Evolutionary conservation across 2,329 filamentous ascomycete species (phyloP).

Genomic region (Fusarium aywerte): DNA sequence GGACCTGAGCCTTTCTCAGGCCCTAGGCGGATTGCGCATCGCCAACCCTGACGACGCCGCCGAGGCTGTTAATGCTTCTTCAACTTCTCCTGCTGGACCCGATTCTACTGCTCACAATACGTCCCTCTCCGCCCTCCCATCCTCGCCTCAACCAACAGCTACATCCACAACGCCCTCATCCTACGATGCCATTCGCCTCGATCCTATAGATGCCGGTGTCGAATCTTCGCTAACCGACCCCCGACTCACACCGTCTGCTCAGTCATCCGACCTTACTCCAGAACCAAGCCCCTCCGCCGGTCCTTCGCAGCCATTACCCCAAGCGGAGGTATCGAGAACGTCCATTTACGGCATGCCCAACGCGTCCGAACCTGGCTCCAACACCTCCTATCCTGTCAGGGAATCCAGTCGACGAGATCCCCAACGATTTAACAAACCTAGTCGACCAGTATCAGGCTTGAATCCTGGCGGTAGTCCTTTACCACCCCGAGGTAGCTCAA

Average conservation of each 20-base stretch:
- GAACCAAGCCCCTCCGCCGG: conserved; percentile 24
- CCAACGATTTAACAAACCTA: conserved; percentile 70
- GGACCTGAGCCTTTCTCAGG: conserved; percentile 91
- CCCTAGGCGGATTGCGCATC: conserved; percentile 93
- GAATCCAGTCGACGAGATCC: conserved; percentile 74
- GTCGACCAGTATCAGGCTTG: conserved; percentile 61
- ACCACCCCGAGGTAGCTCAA: conserved; percentile 81
- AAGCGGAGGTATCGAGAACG: conserved; percentile 49
- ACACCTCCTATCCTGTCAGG: conserved; percentile 63
- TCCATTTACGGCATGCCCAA: conserved; percentile 66
- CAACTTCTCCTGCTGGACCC: conserved; percentile 42
- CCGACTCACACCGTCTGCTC: conserved; percentile 30
- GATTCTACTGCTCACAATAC: conserved; percentile 27
- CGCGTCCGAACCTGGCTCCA: conserved; percentile 72
- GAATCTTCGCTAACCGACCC: conserved; percentile 40
- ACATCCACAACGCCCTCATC: conserved; percentile 33
- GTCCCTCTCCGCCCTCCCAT: conserved; percentile 21
- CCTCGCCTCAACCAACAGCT: conserved; percentile 35
- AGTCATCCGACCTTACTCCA: conserved; percentile 30
- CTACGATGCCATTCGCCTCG: conserved; percentile 42
- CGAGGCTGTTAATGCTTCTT: conserved; percentile 48
- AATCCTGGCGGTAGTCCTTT: conserved; percentile 66
- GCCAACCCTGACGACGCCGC: conserved; percentile 88
- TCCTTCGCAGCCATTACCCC: conserved; percentile 30
- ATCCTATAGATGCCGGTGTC: conserved; percentile 39